These are phyloP conservation scores for Fusarium oxysporum DNA, from an alignment of 2,329 filamentous ascomycete genomes.

Conservation along the genomic window DNA sequence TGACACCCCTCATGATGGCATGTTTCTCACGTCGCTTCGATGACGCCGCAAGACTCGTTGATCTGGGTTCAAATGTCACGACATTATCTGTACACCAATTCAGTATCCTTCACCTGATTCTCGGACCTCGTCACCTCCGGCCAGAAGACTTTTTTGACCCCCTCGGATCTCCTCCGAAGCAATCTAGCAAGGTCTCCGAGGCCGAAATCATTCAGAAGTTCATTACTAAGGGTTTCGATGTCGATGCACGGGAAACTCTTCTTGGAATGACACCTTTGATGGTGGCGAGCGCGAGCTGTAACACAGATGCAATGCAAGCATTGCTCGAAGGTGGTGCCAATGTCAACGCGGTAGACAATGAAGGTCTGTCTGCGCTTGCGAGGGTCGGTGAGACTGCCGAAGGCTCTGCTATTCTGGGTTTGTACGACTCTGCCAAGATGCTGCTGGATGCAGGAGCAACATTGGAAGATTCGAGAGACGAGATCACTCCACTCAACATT, in stretches of 20 bases:
- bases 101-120: conserved; percentile 45
- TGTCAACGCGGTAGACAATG: conserved; percentile 42
- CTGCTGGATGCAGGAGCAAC: conserved; percentile 43
- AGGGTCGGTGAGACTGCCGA: conserved; percentile 44
- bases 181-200: conserved; percentile 31
- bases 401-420: conserved; percentile 33
- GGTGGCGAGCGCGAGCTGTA: conserved; percentile 45
- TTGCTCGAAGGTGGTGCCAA: conserved; percentile 42
- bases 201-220: conserved; percentile 45
- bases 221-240: conserved; percentile 42
- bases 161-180: conserved; percentile 4
- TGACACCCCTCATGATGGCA: conserved; percentile 45
- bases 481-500: conserved; percentile 42
- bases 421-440: conserved; percentile 42
- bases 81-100: conserved; percentile 42
- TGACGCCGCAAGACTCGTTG: conserved; percentile 43
- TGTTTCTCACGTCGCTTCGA: conserved; percentile 46
- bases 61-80: conserved; percentile 41
- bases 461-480: conserved; percentile 35
- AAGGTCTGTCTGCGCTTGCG: conserved; percentile 41
- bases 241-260: conserved; percentile 41
- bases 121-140: conserved; percentile 40
- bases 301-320: conserved; percentile 41
- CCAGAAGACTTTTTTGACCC: conserved; percentile 39
- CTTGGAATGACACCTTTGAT: conserved; percentile 46